These are phyloP conservation scores for Wickerhamiella vanderwaltii DNA, from an alignment of 805 yeast species.

Conservation along the genomic window DNA sequence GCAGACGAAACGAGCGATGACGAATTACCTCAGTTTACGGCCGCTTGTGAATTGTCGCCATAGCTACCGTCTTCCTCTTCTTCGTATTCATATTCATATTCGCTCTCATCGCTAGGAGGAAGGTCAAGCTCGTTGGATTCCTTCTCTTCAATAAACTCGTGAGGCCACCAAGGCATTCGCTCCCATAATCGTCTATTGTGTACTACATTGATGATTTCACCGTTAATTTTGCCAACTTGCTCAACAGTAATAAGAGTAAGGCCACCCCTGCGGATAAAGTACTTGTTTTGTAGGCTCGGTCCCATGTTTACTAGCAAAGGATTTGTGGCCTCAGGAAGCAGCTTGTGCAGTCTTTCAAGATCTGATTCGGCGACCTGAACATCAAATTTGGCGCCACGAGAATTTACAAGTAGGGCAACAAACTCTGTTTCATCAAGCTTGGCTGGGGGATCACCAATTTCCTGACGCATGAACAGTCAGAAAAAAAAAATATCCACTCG, in stretches of 20 bases:
- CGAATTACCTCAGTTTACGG: background rate
- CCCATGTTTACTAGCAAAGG: slow-evolving; percentile 26
- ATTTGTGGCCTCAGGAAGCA: slow-evolving; percentile 11
- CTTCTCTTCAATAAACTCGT: slow-evolving; percentile 22
- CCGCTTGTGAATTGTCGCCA: background rate
- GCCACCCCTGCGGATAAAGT: slow-evolving; percentile 29
- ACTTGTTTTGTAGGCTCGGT: slow-evolving; percentile 27
- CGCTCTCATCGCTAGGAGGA: slow-evolving; percentile 23
- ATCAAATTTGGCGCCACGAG: slow-evolving; percentile 28
- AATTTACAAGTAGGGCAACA: slow-evolving; percentile 24
- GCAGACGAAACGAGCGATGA: background rate
- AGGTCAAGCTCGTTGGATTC: slow-evolving; percentile 19
- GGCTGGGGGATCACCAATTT: slow-evolving; percentile 25
- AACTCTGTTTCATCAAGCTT: slow-evolving; percentile 22
- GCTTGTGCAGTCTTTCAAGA: slow-evolving; percentile 6
- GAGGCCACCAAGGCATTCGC: slow-evolving; percentile 25
- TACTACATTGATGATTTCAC: slow-evolving; percentile 28
- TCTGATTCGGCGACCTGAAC: slow-evolving; percentile 22
- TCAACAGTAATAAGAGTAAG: slow-evolving; percentile 23
- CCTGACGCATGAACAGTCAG: slow-evolving; percentile 12
- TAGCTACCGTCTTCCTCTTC: slow-evolving; percentile 12
- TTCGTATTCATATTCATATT: slow-evolving; percentile 18
- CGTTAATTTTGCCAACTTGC: slow-evolving; percentile 23
- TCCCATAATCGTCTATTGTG: slow-evolving; percentile 27
- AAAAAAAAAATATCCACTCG: too few relatives aligned